phyloP scores from a whole-genome alignment of 495 filamentous ascomycete species.

The Penicillium diatomitis region DNA sequence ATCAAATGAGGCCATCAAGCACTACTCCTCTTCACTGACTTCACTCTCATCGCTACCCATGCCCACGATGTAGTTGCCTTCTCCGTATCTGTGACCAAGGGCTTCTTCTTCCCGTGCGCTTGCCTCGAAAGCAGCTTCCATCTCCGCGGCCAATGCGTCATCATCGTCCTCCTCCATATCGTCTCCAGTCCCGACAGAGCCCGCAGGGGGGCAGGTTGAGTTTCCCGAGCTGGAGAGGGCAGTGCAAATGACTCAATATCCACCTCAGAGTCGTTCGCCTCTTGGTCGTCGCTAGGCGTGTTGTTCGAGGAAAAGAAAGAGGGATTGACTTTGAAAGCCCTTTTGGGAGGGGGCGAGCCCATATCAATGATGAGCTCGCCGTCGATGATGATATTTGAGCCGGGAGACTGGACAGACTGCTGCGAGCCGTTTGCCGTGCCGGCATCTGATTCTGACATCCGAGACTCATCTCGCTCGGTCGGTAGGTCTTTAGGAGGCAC shows the following conservation, averaged over 20 bases:
- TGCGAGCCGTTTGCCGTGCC: slow-evolving; percentile 27
- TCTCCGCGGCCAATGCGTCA: slow-evolving; percentile 31
- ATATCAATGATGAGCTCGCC: slow-evolving; percentile 43
- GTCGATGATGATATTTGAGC: slow-evolving; percentile 39
- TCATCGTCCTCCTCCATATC: slow-evolving; percentile 36
- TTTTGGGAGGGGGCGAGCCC: slow-evolving; percentile 36
- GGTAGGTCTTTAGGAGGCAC: slow-evolving; percentile 8
- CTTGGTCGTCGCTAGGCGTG: slow-evolving; percentile 23
- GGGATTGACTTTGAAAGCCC: slow-evolving; percentile 30
- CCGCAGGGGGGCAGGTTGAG: not conserved
- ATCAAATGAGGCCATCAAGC: too few relatives aligned
- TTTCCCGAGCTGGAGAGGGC: slow-evolving; percentile 28
- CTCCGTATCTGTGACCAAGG: slow-evolving; percentile 22
- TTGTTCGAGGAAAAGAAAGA: slow-evolving; percentile 36
- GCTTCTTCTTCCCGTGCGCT: slow-evolving; percentile 32
- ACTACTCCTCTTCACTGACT: slow-evolving; percentile 40
- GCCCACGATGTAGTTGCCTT: slow-evolving; percentile 25
- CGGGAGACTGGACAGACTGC: slow-evolving; percentile 27
- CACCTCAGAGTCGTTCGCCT: slow-evolving; percentile 23
- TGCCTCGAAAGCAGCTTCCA: slow-evolving; percentile 42
- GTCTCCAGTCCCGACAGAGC: slow-evolving; percentile 7
- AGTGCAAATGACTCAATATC: slow-evolving; percentile 34
- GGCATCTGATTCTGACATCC: slow-evolving; percentile 24
- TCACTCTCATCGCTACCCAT: slow-evolving; percentile 41
- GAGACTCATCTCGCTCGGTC: slow-evolving; percentile 13